Conservation (phyloP, 352 stramenopile species). For the Pythium scleroteichum region DNA sequence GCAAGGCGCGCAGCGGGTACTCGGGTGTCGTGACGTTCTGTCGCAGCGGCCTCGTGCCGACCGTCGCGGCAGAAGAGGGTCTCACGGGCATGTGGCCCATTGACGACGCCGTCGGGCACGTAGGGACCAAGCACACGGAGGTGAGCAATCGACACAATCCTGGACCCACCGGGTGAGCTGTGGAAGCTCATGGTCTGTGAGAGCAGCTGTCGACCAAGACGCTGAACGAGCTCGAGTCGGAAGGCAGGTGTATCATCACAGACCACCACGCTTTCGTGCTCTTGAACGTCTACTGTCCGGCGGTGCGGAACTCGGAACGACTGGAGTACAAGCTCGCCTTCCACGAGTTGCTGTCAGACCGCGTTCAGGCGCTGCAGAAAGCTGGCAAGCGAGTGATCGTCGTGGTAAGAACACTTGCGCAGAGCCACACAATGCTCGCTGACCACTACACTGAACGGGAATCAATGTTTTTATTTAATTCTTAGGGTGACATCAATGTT, state of each 20-base stretch:
- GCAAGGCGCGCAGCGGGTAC: conserved; percentile 59
- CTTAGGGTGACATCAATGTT: conserved; percentile 88
- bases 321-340: conserved; percentile 89
- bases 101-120: conserved; percentile 55
- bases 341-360: conserved; percentile 65
- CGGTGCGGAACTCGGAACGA: conserved; percentile 61
- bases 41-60: conserved; percentile 45
- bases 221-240: conserved; percentile 64
- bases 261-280: conserved; percentile 89
- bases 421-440: too few relatives aligned
- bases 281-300: conserved; percentile 89
- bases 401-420: conserved; percentile 44
- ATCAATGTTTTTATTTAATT: too few relatives aligned
- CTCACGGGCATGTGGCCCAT: conserved; percentile 63
- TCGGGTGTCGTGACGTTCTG: conserved; percentile 80
- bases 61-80: conserved; percentile 68
- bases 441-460: too few relatives aligned
- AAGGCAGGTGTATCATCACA: conserved; percentile 87
- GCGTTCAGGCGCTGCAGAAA: conserved; percentile 48
- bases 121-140: conserved; percentile 49
- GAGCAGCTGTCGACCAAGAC: conserved; percentile 61
- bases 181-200: too few relatives aligned
- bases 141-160: conserved; percentile 25
- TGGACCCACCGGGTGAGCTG: too few relatives aligned
- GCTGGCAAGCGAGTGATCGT: conserved; percentile 64